Evolutionary conservation across 176 grass and related monocot species (phyloP).

Genomic region (Phyllostachys edulis): DNA sequence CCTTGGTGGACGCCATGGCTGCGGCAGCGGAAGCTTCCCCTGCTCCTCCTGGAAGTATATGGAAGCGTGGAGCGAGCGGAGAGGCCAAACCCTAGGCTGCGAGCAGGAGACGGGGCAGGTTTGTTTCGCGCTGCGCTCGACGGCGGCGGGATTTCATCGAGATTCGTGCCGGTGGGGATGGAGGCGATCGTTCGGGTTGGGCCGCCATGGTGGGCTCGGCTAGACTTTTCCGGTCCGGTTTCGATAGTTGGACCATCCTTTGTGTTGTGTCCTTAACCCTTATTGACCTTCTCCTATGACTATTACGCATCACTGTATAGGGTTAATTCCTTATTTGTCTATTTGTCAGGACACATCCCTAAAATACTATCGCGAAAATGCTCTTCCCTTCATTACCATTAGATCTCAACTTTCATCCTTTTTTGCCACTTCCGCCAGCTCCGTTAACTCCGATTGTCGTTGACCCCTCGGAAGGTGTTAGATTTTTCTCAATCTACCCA

Average conservation of each 20-base stretch:
- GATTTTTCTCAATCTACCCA: no score
- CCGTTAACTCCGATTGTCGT: no score
- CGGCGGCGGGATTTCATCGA: constrained; percentile 15
- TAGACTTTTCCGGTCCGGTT: background rate
- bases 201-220: background rate
- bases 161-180: constrained; percentile 10
- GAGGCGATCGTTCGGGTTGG: background rate
- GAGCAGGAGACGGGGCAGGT: background rate
- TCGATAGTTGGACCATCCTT: background rate
- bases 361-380: no score
- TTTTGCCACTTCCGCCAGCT: no score
- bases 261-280: background rate
- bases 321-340: no score
- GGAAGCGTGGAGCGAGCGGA: constrained; percentile 11
- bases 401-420: no score
- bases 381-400: no score
- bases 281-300: no score
- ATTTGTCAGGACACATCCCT: no score
- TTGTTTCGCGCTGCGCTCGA: background rate
- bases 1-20: constrained; percentile 98
- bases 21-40: background rate
- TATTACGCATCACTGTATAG: no score
- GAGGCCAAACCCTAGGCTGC: constrained; percentile 52
- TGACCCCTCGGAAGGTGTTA: no score
- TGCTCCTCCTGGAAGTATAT: background rate